Conservation (phyloP, 2,329 filamentous ascomycete genomes). For the Fusarium lyarnte region DNA sequence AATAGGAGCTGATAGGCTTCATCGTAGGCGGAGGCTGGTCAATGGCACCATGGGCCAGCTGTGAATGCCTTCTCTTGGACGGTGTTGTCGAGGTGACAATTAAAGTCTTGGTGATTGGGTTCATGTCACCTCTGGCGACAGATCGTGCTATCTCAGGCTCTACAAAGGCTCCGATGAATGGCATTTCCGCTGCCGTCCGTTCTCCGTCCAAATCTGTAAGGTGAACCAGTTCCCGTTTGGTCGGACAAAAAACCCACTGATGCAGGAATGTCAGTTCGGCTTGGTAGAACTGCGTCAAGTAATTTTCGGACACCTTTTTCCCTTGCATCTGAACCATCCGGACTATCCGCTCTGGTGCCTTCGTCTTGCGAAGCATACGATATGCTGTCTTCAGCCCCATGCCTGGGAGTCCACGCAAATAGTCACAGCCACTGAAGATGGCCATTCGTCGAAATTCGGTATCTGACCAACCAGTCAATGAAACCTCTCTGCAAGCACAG, state of each 20-base stretch:
- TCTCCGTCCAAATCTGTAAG: constrained; percentile 73
- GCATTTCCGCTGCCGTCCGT: constrained; percentile 74
- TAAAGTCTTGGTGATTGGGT: constrained; percentile 86
- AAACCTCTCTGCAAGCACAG: constrained; percentile 86
- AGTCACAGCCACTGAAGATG: constrained; percentile 96
- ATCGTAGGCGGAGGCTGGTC: constrained; percentile 44
- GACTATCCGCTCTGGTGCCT: constrained; percentile 83
- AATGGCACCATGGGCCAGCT: constrained; percentile 39
- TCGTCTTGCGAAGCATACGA: constrained; percentile 88
- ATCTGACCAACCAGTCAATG: constrained; percentile 91
- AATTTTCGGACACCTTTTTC: constrained; percentile 84
- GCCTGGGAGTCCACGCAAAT: constrained; percentile 83
- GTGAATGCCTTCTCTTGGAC: constrained; percentile 55
- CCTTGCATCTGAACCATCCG: constrained; percentile 89
- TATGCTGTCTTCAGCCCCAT: constrained; percentile 95
- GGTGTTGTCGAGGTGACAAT: constrained; percentile 57
- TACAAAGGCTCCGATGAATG: constrained; percentile 82
- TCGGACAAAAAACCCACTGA: constrained; percentile 92
- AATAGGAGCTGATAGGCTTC: constrained; percentile 66
- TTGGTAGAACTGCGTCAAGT: constrained; percentile 81
- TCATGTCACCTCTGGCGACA: constrained; percentile 82
- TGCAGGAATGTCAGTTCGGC: constrained; percentile 94
- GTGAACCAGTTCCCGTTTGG: constrained; percentile 74
- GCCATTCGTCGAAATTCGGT: constrained; percentile 93
- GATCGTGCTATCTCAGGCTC: constrained; percentile 74